Base-by-base conservation (phyloP, 1,139 yeast genomes). In the Candida sanyaensis region DNA sequence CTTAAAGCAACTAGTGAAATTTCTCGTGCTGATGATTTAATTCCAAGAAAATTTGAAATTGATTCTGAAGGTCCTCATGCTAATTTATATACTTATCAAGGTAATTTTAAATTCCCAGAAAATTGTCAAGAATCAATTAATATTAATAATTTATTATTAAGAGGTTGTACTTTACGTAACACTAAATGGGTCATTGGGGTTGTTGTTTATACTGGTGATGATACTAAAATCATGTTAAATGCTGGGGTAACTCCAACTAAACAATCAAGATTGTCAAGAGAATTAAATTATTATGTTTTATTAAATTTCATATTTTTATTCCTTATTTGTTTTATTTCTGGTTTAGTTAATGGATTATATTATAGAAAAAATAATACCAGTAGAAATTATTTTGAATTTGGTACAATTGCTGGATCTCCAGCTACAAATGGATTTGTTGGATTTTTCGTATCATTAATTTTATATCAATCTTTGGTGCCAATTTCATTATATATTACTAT, bases 191-290 rank as follows among this genome's bases (percentile, higher is more conserved):
- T 68, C 1, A 59, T 80, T 32, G 82, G 83, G 33, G 57, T 77
- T 26, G 84, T 78, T 6, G 66, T 71, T 5, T 78, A 78, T 52
- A 78, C 85, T 2, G 85, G 85, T 51, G 66, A 62, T 38, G 84
- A 80, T 54, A 75, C 84, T 11, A 80, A 80, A 55, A 80, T 80
- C 51, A 78, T 80, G 82, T 63, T 80, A 36, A 80, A 80, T 57
- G 77, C 84, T 1, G 85, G 84, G 47, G 59, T 77, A 13, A 80
- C 85, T 0, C 85, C 85, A 17, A 75, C 84, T 2, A 80, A 80
- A 55, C 80, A 75, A 57, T 78, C 83, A 13, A 68, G 79, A 57
- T 72, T 80, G 29, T 74, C 84, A 0, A 63, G 75, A 48, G 81
- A 78, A 54, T 69, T 80, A 53, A 80, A 80, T 55, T 69, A 73